Conservation (phyloP, 331 rosid species). For the Erythrophleum ivorense region DNA sequence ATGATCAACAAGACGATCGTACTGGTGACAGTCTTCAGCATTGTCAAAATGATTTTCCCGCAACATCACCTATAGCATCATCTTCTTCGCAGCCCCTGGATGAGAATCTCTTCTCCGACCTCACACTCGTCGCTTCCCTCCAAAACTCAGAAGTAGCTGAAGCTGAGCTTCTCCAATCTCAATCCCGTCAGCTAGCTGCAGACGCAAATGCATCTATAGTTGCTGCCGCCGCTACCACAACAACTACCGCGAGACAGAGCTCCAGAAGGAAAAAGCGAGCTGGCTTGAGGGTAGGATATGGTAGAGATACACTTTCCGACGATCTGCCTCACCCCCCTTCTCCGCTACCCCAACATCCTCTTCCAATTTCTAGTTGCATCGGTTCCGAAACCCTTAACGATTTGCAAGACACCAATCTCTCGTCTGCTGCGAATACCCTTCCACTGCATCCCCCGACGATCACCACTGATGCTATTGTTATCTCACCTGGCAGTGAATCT, state of each 20-base stretch:
- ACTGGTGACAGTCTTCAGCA: conserved; percentile 19
- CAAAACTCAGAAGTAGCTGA: conserved; percentile 39
- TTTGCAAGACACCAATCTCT: neutral
- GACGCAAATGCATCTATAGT: neutral
- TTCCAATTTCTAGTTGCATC: neutral
- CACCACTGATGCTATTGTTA: conserved; percentile 4
- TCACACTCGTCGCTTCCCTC: conserved; percentile 56
- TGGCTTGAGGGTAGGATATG: conserved; percentile 73
- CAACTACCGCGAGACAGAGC: conserved; percentile 40
- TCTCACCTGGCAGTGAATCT: conserved; percentile 32
- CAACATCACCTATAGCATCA: conserved; percentile 24
- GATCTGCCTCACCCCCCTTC: conserved; percentile 30
- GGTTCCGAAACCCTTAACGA: conserved; percentile 12
- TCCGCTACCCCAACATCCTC: neutral
- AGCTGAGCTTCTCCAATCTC: conserved; percentile 36
- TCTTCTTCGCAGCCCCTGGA: conserved; percentile 66
- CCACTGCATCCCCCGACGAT: neutral
- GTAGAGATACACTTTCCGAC: conserved; percentile 47
- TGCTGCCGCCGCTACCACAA: neutral
- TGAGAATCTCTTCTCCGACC: conserved; percentile 83
- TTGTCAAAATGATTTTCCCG: conserved; percentile 28
- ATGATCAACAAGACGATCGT: conserved; percentile 22
- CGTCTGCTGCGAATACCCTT: conserved; percentile 13
- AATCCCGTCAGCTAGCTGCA: conserved; percentile 17
- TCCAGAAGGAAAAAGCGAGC: conserved; percentile 67